phyloP scores from a whole-genome alignment of 2,329 filamentous ascomycete species.

The Verticillium alfalfae region DNA sequence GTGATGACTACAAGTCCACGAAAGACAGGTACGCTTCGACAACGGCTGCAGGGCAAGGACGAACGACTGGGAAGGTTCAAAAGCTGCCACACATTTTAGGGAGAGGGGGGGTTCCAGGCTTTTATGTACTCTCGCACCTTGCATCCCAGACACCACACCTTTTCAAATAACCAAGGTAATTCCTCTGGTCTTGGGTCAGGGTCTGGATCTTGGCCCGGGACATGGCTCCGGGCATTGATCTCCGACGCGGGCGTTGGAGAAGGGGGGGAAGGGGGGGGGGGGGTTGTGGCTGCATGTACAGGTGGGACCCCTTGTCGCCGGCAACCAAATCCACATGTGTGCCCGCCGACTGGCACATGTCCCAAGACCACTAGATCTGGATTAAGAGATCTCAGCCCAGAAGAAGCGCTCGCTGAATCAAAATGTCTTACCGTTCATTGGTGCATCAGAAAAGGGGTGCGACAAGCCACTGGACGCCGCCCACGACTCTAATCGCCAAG shows the following conservation, averaged over 20 bases:
- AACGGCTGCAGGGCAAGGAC: neutral
- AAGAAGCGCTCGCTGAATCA: neutral
- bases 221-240: neutral
- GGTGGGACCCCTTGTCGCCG: neutral
- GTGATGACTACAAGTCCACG: neutral
- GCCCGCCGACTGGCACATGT: neutral
- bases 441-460: neutral
- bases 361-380: neutral
- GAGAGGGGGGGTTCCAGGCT: neutral
- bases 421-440: neutral
- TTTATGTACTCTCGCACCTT: neutral
- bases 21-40: neutral
- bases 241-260: neutral
- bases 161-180: neutral
- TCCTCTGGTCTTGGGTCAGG: neutral
- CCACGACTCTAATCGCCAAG: neutral
- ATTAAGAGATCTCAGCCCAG: neutral
- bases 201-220: neutral
- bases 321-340: neutral
- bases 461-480: neutral
- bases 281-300: neutral
- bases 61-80: neutral
- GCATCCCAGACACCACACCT: neutral
- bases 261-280: neutral
- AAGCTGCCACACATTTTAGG: too few relatives aligned